Percentiles rank a stretch among this genome's conserved stretches.
Evolutionary conservation across 208 protist species (phyloP).

Genomic region (Leishmania aethiopica): DNA sequence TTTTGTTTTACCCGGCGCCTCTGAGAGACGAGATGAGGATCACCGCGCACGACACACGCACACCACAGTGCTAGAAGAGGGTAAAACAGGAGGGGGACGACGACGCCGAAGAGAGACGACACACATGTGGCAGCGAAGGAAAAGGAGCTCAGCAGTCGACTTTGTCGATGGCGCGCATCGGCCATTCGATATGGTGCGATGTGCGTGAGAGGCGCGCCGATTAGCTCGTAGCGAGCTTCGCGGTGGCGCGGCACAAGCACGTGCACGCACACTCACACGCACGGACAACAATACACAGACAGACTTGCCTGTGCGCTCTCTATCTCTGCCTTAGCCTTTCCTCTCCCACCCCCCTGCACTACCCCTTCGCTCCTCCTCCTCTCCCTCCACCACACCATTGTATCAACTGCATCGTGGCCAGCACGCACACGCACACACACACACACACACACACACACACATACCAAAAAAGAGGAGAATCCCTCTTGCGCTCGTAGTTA

Average conservation of each 20-base stretch:
- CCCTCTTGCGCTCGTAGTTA: background rate
- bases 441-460: conserved; percentile 11
- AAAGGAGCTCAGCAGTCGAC: no score
- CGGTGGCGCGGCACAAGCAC: background rate
- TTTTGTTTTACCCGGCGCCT: no score
- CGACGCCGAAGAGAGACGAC: no score
- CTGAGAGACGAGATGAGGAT: no score
- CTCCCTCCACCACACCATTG: background rate
- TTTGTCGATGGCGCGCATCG: no score
- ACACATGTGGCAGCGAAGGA: no score
- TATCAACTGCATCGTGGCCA: background rate
- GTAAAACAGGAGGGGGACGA: no score
- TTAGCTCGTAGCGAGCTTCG: no score
- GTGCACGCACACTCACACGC: background rate
- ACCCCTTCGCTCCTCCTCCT: background rate
- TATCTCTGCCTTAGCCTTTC: background rate
- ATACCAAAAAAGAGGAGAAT: background rate
- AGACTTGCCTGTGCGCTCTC: background rate
- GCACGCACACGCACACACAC: conserved; percentile 1
- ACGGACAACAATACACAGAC: background rate
- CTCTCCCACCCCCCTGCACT: background rate
- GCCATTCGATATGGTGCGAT: no score
- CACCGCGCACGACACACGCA: no score
- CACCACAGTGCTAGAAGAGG: no score
- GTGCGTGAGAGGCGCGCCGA: no score